Percentiles rank a stretch among this genome's conserved stretches.
These are phyloP conservation scores for Eremomyces bilateralis DNA, from an alignment of 495 filamentous ascomycete genomes.

Conservation along the genomic window DNA sequence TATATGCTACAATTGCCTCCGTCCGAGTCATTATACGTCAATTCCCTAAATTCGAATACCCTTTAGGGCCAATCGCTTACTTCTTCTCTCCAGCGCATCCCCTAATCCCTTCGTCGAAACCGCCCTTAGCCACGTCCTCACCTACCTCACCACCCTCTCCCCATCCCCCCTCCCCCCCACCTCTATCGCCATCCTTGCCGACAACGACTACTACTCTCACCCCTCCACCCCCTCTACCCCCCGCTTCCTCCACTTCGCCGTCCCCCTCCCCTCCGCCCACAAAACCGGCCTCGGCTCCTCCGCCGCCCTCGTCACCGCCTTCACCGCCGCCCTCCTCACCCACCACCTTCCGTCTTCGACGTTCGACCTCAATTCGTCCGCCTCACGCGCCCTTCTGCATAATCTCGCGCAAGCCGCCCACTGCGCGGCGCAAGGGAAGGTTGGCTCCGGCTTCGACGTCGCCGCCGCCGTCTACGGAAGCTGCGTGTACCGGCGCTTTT, in stretches of 20 bases:
- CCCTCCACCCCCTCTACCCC: conserved; percentile 15
- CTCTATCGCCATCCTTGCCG: conserved; percentile 71
- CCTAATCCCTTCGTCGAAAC: conserved; percentile 78
- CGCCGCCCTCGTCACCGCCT: conserved; percentile 79
- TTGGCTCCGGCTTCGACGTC: conserved; percentile 93
- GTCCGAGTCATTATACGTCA: too few species aligned
- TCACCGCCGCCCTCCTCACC: conserved; percentile 59
- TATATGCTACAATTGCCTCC: too few species aligned
- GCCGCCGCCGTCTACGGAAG: conserved; percentile 80
- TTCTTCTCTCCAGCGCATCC: background rate
- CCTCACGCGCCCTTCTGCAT: conserved; percentile 32
- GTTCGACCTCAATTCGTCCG: conserved; percentile 23
- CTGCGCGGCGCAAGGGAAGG: conserved; percentile 89
- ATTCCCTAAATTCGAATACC: too few species aligned
- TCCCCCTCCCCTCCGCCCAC: conserved; percentile 56
- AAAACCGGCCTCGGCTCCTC: conserved; percentile 95
- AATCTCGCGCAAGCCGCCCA: conserved; percentile 86
- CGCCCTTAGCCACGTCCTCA: conserved; percentile 66
- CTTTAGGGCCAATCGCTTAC: background rate
- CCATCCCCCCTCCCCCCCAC: conserved; percentile 38
- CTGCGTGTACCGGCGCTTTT: conserved; percentile 79
- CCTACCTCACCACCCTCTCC: conserved; percentile 43
- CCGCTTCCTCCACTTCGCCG: conserved; percentile 58
- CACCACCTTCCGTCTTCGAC: conserved; percentile 48
- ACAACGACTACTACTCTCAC: conserved; percentile 93